These are phyloP conservation scores for Oropetium thomaeum DNA, from an alignment of 176 grass and related monocot species.

Conservation along the genomic window DNA sequence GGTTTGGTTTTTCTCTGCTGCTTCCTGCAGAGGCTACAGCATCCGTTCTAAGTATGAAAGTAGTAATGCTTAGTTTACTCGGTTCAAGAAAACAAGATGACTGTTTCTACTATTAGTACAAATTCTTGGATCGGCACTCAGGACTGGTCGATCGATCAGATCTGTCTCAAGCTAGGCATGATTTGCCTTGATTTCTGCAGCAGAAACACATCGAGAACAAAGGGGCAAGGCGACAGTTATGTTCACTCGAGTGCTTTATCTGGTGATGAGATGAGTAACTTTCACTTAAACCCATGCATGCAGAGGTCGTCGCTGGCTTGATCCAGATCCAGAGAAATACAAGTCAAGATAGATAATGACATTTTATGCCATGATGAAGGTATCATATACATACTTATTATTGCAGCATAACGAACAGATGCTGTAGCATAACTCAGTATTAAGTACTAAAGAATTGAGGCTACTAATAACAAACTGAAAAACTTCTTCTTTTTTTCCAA, in stretches of 20 bases:
- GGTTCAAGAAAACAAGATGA: constrained; percentile 27
- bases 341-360: not conserved
- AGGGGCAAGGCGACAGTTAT: not conserved
- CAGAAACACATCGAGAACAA: constrained; percentile 26
- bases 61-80: not conserved
- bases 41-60: too few relatives aligned
- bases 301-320: not conserved
- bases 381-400: not conserved
- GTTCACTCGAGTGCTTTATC: constrained; percentile 29
- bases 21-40: constrained; percentile 20
- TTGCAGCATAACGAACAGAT: not conserved
- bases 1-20: not conserved
- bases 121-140: constrained; percentile 11
- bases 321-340: not conserved
- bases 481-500: not conserved
- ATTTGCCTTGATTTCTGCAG: constrained; percentile 29
- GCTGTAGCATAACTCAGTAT: too few relatives aligned
- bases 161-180: constrained; percentile 25
- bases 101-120: not conserved
- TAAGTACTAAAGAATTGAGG: not conserved
- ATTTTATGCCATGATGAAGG: not conserved
- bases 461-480: not conserved
- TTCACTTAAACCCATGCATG: constrained; percentile 28
- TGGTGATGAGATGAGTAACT: constrained; percentile 28
- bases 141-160: not conserved